A percentile compares a stretch with the other conserved stretches of the same genome.
Evolutionary conservation across 2,329 filamentous ascomycete genomes (phyloP).

Genomic region (Hymenoscyphus linearis): DNA sequence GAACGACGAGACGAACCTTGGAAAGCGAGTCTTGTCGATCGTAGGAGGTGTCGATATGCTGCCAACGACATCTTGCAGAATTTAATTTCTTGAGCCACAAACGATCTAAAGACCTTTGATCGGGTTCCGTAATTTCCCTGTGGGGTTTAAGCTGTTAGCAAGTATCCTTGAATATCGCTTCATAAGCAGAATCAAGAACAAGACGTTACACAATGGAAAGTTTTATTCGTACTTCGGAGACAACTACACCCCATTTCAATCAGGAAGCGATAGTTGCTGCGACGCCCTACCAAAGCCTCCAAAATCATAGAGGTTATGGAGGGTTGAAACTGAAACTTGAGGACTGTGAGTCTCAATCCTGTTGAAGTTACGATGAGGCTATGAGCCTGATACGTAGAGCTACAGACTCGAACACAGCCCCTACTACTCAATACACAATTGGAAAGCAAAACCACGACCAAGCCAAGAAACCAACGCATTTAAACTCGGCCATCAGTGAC

Average conservation of each 20-base stretch:
- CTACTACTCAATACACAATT: background rate
- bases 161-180: background rate
- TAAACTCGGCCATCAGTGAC: background rate
- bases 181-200: background rate
- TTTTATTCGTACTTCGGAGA: background rate
- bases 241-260: too few species aligned
- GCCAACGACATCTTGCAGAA: constrained; percentile 55
- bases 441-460: background rate
- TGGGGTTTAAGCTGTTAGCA: background rate
- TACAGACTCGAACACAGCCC: background rate
- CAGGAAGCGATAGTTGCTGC: background rate
- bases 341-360: background rate
- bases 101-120: background rate
- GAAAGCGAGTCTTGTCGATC: constrained; percentile 78
- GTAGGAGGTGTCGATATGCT: constrained; percentile 77
- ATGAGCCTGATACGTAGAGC: background rate
- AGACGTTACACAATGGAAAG: background rate
- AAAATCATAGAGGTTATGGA: background rate
- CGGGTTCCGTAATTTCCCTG: background rate
- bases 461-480: background rate
- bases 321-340: background rate
- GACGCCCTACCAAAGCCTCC: background rate
- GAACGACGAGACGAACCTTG: constrained; percentile 51
- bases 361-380: background rate
- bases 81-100: background rate